These are phyloP conservation scores for Parietaria judaica DNA, from an alignment of 306 rosid genomes.

Conservation along the genomic window DNA sequence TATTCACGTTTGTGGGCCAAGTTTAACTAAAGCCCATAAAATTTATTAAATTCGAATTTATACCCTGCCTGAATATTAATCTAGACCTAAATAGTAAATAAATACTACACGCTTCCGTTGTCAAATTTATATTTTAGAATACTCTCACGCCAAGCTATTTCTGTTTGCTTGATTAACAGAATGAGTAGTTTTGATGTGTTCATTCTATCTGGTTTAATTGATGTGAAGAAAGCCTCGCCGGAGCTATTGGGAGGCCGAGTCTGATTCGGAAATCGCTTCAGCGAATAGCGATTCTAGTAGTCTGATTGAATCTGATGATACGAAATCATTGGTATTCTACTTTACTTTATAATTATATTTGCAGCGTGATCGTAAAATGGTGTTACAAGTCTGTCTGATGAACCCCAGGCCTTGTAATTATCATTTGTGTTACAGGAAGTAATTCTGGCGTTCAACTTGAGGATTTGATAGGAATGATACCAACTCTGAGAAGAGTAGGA, in stretches of 20 bases:
- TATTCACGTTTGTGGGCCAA: too few species aligned
- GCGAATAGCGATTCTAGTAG: constrained; percentile 22
- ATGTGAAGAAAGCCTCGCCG: constrained; percentile 42
- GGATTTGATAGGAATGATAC: constrained; percentile 69
- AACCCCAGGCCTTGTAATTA: not conserved
- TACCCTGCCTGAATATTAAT: too few species aligned
- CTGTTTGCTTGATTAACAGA: not conserved
- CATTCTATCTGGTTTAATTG: not conserved
- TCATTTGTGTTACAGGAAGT: constrained; percentile 38
- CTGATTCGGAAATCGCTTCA: constrained; percentile 26
- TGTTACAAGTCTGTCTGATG: not conserved
- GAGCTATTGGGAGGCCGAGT: constrained; percentile 36
- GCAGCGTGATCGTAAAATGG: not conserved
- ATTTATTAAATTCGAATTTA: too few species aligned
- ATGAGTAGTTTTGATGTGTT: not conserved
- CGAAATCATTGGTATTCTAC: constrained; percentile 38
- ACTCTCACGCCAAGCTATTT: too few species aligned
- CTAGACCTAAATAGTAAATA: too few species aligned
- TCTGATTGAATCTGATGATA: constrained; percentile 22
- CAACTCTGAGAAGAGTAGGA: constrained; percentile 85
- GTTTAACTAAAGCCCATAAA: too few species aligned
- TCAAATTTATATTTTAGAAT: too few species aligned
- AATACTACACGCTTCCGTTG: too few species aligned
- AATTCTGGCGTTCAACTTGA: constrained; percentile 43
- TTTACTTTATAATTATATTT: not conserved